Evolutionary conservation across 257 asterid species (phyloP).

Genomic region (Solanum sparsipilum): DNA sequence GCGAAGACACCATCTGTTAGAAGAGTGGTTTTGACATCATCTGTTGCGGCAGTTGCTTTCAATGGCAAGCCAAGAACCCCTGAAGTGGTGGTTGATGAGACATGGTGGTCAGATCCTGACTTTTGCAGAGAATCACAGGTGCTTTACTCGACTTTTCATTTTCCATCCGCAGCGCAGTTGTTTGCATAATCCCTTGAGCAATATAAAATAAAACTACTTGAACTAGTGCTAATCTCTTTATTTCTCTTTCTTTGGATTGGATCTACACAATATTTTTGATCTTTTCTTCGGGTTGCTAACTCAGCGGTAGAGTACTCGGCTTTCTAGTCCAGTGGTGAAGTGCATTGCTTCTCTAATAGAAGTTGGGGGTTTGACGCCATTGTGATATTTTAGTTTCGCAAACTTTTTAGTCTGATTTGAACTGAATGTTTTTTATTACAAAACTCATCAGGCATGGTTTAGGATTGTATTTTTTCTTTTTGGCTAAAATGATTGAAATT

Average conservation of each 20-base stretch:
- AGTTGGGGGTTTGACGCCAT: background rate
- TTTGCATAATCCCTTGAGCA: background rate
- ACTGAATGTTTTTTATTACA: background rate
- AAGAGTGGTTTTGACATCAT: slow-evolving; percentile 68
- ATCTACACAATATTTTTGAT: background rate
- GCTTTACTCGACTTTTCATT: background rate
- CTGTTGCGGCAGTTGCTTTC: slow-evolving; percentile 60
- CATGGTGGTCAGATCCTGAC: slow-evolving; percentile 59
- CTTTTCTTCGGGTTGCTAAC: background rate
- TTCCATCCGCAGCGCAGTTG: background rate
- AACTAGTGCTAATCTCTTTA: background rate
- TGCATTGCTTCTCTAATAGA: background rate
- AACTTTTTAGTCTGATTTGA: background rate
- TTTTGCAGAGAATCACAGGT: slow-evolving; percentile 46
- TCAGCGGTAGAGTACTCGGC: background rate
- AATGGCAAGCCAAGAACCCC: slow-evolving; percentile 59
- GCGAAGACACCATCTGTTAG: slow-evolving; percentile 50
- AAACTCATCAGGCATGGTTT: background rate
- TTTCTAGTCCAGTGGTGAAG: background rate
- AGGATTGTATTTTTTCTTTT: background rate
- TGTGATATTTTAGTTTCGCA: background rate
- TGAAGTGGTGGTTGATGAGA: slow-evolving; percentile 58
- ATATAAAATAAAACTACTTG: background rate
- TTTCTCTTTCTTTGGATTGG: background rate
- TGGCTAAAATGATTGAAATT: too few species aligned